phyloP scores from a whole-genome alignment of 2,329 filamentous ascomycete genomes.

The Xylariaceae sp. region DNA sequence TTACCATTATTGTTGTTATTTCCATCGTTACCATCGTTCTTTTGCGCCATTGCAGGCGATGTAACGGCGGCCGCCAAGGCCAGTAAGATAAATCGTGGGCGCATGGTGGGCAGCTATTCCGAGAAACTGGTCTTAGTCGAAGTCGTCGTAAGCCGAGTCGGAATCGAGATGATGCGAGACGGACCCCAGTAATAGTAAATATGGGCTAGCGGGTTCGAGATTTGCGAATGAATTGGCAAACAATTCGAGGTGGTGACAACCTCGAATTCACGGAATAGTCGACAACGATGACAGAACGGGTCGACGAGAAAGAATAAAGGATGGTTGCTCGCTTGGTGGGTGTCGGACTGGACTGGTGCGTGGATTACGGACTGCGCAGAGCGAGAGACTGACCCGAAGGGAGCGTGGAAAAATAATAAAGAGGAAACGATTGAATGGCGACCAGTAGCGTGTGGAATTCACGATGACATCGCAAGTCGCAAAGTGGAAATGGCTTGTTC shows the following conservation, averaged over 20 bases:
- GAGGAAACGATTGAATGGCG: constrained; percentile 6
- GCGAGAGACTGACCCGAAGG: constrained; percentile 15
- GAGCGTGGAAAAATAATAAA: not conserved
- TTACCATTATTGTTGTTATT: too few species aligned
- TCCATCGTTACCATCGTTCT: not conserved
- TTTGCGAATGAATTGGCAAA: not conserved
- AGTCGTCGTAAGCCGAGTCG: not conserved
- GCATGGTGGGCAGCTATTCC: constrained; percentile 23
- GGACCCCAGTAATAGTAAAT: not conserved
- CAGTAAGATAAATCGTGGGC: constrained; percentile 25
- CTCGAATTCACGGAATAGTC: not conserved
- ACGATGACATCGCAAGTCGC: constrained; percentile 12
- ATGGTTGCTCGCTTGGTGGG: not conserved
- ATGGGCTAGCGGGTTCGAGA: not conserved
- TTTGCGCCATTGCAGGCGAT: constrained; percentile 26
- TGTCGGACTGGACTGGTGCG: not conserved
- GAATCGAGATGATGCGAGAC: too few species aligned
- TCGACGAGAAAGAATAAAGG: not conserved
- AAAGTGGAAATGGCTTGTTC: not conserved
- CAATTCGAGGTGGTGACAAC: not conserved
- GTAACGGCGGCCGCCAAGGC: constrained; percentile 23
- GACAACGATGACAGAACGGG: not conserved
- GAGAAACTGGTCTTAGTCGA: constrained; percentile 9
- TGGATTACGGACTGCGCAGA: constrained; percentile 3
- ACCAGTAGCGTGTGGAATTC: constrained; percentile 3